Evolutionary conservation across 495 filamentous ascomycete species (phyloP), one percentile per base, ranked within the genome.

Genomic region (Trichocladium antarcticum): DNA sequence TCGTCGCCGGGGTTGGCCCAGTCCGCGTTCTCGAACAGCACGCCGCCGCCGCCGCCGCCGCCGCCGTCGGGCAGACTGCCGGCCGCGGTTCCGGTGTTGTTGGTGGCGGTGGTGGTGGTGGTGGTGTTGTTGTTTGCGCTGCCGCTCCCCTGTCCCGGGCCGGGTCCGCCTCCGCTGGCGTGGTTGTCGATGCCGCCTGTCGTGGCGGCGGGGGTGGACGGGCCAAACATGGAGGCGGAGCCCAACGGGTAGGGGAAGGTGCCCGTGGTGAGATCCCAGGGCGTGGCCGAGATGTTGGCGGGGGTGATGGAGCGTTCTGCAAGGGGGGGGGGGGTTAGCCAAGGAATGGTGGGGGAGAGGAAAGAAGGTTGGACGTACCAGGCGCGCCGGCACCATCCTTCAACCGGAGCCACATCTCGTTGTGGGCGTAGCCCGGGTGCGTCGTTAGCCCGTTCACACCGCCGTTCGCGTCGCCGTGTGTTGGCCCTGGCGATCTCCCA

Each of bases 211-310:
- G 70, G 69, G 9, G 69, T 70, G 38, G 67, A 65, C 43, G 63
- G 66, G 11, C 62, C 73, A 50, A 68, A 72, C 59, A 68, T 68
- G 31, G 70, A 71, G 27, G 64, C 65, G 0, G 70, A 65, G 2
- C 69, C 69, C 2, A 61, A 45, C 3, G 71, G 70, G 47, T 70
- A 75, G n/a, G 68, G 71, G 22, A 75, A 74, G 40, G 55, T 68
- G 42, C 71, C 68, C 0, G 64, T 56, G 6, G 65, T 67, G 21
- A 76, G 34, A 47, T 79, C 75, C 56, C 73, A 77, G 0, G 74
- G 74, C 10, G 74, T 77, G 27, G 75, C 74, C 3, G 74, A 76
- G 36, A 75, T 73, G 50, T 74, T 74, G 37, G 67, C 70, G 2
- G 68, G 70, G 1, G 70, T 71, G 24, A 57, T 64, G 15, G 68